Evolutionary conservation across 495 filamentous ascomycete species (phyloP), one percentile per base, ranked within the genome.

Genomic region (Annulohypoxylon bovei): DNA sequence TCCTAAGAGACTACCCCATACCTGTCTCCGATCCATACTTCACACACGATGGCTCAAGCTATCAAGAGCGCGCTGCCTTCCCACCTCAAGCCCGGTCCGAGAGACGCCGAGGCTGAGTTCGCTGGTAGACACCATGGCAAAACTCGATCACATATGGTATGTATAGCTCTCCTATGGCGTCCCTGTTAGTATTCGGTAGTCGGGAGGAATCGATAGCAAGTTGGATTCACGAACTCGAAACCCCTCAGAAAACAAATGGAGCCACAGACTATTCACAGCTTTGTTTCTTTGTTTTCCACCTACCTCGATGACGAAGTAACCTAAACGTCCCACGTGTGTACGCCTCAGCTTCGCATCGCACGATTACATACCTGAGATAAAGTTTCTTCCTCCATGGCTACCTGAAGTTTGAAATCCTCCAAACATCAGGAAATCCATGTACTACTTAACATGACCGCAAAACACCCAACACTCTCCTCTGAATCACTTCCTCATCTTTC

Each of bases 61-160:
- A 84, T 90, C 72, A 88, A 84, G 80, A 88, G 83, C 72, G 90
- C 91, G 7, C 80, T 98, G 49, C 94, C 94, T 60, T 80, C 90
- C 16, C 94, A 96, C 83, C 87, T 98, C 66, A 92, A 91, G 84
- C 82, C 88, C 52, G 82, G 83, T 52, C 81, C 79, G 22, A 76
- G 81, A 62, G 83, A 74, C n/a, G 57, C 72, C 12, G 90, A 89
- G 65, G 76, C 72, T 35, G 79, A 85, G 71, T 83, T 85, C 49
- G 76, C 81, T 76, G 83, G 87, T 72, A 92, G 92, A 82, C 94
- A 97, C 77, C 94, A 98, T 81, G 94, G 93, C 73, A 98, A 98
- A 88, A 90, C 93, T 58, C 92, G 94, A 77, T 96, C 93, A 35
- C 94, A 97, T 81, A 92, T 98, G 91, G 94, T 97, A 82, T 90